These are phyloP conservation scores for Tolypocladium ovalisporum DNA, from an alignment of 2,329 filamentous ascomycete species.

Conservation along the genomic window DNA sequence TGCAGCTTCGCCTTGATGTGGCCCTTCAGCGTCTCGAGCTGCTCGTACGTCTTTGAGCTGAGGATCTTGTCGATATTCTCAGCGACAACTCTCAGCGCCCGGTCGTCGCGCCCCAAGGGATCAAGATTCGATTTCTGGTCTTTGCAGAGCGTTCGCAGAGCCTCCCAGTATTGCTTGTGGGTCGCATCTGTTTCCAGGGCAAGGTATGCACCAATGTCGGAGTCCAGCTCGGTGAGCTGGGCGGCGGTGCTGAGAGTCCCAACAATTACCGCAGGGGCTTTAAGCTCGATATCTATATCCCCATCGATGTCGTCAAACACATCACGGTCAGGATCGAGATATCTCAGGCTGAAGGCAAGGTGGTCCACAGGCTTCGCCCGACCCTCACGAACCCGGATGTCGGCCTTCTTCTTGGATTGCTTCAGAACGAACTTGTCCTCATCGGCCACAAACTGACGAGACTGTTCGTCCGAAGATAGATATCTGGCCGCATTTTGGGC, in stretches of 20 bases:
- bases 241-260: slow-evolving; percentile 51
- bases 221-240: slow-evolving; percentile 65
- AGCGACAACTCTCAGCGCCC: slow-evolving; percentile 71
- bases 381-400: slow-evolving; percentile 84
- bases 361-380: slow-evolving; percentile 89
- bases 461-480: slow-evolving; percentile 67
- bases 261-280: slow-evolving; percentile 72
- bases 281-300: slow-evolving; percentile 62
- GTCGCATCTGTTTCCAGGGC: slow-evolving; percentile 66
- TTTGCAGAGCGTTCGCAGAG: slow-evolving; percentile 72
- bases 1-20: slow-evolving; percentile 80
- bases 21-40: slow-evolving; percentile 75
- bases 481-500: slow-evolving; percentile 26
- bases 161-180: slow-evolving; percentile 88
- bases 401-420: slow-evolving; percentile 96
- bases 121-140: slow-evolving; percentile 60
- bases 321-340: slow-evolving; percentile 76
- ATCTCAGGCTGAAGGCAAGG: slow-evolving; percentile 80
- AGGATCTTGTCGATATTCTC: slow-evolving; percentile 83
- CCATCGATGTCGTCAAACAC: slow-evolving; percentile 75
- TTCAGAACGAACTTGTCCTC: slow-evolving; percentile 94
- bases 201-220: slow-evolving; percentile 71
- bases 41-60: slow-evolving; percentile 71
- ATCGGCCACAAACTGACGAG: slow-evolving; percentile 76
- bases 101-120: slow-evolving; percentile 50